A percentile compares a stretch with the other conserved stretches of the same genome.
phyloP scores from a whole-genome alignment of 441 rosid genomes.

The Populus tomentosa region DNA sequence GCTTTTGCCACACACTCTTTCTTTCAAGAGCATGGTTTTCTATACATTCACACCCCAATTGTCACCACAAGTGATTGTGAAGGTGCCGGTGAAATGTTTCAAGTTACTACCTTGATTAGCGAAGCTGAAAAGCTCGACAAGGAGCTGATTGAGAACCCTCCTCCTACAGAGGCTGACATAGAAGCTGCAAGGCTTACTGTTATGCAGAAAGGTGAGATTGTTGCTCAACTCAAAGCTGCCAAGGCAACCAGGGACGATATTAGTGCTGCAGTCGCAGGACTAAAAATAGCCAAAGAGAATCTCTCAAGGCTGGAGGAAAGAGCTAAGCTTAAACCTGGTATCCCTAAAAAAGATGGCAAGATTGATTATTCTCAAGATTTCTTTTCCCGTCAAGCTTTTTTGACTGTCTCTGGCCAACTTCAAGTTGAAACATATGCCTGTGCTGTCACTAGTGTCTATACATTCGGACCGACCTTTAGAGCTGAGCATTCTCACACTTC shows the following conservation, averaged over 20 bases:
- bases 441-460: constrained; percentile 74
- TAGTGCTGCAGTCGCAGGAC: constrained; percentile 46
- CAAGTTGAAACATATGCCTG: constrained; percentile 93
- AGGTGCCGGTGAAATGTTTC: constrained; percentile 99
- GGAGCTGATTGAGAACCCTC: constrained; percentile 69
- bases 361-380: constrained; percentile 71
- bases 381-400: constrained; percentile 85
- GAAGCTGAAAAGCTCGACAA: constrained; percentile 64
- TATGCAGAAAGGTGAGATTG: constrained; percentile 63
- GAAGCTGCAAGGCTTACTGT: constrained; percentile 58
- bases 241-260: constrained; percentile 62
- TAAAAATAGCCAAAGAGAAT: constrained; percentile 55
- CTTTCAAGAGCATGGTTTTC: constrained; percentile 71
- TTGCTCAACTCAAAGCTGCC: constrained; percentile 53
- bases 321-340: constrained; percentile 68
- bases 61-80: constrained; percentile 95
- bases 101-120: constrained; percentile 75
- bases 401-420: constrained; percentile 93
- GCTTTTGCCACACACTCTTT: constrained; percentile 85
- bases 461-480: constrained; percentile 94
- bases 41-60: constrained; percentile 81
- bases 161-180: constrained; percentile 69
- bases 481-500: constrained; percentile 97
- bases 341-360: constrained; percentile 76
- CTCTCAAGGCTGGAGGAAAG: constrained; percentile 57